Percentiles rank a stretch among this genome's conserved stretches.
phyloP scores from a whole-genome alignment of 495 filamentous ascomycete species.

The Penicillium bialowiezense region DNA sequence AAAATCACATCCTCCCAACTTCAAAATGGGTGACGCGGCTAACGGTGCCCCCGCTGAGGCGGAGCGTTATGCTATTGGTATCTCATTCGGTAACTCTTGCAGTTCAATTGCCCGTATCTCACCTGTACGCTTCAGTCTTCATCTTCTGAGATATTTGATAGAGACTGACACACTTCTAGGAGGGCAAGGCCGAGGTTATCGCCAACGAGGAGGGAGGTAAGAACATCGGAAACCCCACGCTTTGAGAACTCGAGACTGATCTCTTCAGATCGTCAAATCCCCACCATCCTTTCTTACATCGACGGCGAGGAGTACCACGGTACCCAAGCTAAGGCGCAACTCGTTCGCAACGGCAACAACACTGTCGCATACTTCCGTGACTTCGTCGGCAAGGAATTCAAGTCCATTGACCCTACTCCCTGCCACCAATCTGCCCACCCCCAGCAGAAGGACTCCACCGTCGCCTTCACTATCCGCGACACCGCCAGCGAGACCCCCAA shows the following conservation, averaged over 20 bases:
- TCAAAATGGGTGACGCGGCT: constrained; percentile 55
- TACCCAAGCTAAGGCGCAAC: constrained; percentile 87
- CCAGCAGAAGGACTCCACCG: constrained; percentile 63
- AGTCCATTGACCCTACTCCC: constrained; percentile 92
- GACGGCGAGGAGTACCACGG: constrained; percentile 96
- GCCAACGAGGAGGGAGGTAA: constrained; percentile 97
- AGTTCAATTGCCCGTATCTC: constrained; percentile 91
- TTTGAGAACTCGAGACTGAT: constrained; percentile 9
- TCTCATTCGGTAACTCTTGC: constrained; percentile 96
- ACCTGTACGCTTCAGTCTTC: constrained; percentile 42
- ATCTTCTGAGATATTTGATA: neutral
- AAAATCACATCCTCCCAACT: constrained; percentile 12
- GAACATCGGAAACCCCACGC: constrained; percentile 20
- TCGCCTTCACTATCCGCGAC: constrained; percentile 83
- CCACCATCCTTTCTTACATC: constrained; percentile 89
- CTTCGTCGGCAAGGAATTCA: constrained; percentile 91
- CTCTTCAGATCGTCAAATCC: constrained; percentile 85
- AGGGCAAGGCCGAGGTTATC: constrained; percentile 95
- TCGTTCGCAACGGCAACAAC: constrained; percentile 87
- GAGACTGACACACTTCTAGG: constrained; percentile 42
- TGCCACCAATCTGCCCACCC: constrained; percentile 94
- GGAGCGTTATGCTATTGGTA: constrained; percentile 81
- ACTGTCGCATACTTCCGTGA: constrained; percentile 95
- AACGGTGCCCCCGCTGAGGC: constrained; percentile 41
- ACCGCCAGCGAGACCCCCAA: constrained; percentile 65